Percentiles rank a stretch among this genome's conserved stretches.
phyloP scores from a whole-genome alignment of 148 eudicot species.

The Vaccinium corymbosum region DNA sequence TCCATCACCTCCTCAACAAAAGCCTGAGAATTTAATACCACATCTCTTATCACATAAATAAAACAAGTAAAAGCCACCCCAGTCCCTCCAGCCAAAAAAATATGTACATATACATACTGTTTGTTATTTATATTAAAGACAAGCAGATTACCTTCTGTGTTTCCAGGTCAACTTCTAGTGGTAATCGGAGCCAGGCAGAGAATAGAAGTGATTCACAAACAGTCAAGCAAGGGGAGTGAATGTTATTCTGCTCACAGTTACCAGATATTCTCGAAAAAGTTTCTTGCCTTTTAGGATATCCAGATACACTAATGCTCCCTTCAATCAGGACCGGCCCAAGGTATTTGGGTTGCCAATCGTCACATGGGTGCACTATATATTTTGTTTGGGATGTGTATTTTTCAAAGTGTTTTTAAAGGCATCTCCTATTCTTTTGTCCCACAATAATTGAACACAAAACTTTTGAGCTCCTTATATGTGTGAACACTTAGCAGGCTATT shows the following conservation, averaged over 20 bases:
- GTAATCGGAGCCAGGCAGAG: conserved; percentile 91
- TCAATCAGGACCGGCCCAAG: too few species aligned
- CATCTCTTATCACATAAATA: conserved; percentile 8
- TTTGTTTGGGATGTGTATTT: too few species aligned
- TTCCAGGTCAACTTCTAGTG: conserved; percentile 62
- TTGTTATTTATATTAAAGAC: background rate
- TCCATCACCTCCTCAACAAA: conserved; percentile 98
- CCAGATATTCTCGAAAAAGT: conserved; percentile 98
- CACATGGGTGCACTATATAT: too few species aligned
- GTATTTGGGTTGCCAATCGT: too few species aligned
- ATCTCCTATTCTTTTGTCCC: too few species aligned
- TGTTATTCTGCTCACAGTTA: conserved; percentile 96
- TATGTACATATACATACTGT: background rate
- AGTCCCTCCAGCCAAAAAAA: background rate
- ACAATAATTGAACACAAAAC: too few species aligned
- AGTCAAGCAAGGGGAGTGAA: conserved; percentile 97
- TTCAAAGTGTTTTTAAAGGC: too few species aligned
- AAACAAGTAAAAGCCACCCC: background rate
- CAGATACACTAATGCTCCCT: conserved; percentile 78
- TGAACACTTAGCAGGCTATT: too few species aligned
- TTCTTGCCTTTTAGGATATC: conserved; percentile 90
- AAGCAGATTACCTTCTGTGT: conserved; percentile 64
- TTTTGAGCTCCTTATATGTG: too few species aligned
- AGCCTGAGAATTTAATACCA: conserved; percentile 44
- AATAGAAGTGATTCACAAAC: conserved; percentile 87